Evolutionary conservation across 1,284 basidiomycete species (phyloP), one percentile per base, ranked within the genome.

Genomic region (Ustilago tritici): DNA sequence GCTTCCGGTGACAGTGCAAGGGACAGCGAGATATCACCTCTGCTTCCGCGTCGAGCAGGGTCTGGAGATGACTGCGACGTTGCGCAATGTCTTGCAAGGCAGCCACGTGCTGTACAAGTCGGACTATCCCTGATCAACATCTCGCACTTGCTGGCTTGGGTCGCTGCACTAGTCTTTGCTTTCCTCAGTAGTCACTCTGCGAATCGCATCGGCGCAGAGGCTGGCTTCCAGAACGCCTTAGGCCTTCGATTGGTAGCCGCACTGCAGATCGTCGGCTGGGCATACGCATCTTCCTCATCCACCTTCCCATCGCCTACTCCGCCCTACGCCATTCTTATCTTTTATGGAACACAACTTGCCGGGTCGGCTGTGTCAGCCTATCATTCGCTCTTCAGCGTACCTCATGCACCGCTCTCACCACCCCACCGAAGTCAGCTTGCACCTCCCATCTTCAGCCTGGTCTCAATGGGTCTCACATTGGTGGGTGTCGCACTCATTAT

Each of bases 251-350:
- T 67, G 4, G 61, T 57, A 2, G 66, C 71, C 6, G 59, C 59
- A 1, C 15, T 65, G 23, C 66, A 68, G 19, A 28, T 52, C 8
- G 36, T 43, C 6, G 65, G 54, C 36, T 74, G 71, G 71, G 41
- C 62, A 5, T 74, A 52, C 31, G 71, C 66, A 8, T 47, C 56
- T 4, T 4, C 56, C 3, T 52, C 38, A 4, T 52, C 65, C 8
- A 35, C 3, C 53, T 60, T 60, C 46, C 61, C 70, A 0, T 68
- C 64, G 9, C 70, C 70, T 0, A 73, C 70, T 3, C 70, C 70
- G 34, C 65, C 65, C 3, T 73, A 73, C 41, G 31, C 55, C 3
- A 47, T 73, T 4, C 61, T 73, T 7, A 35, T 38, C 19, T 68
- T 73, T 50, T 73, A 73, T 36, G 34, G 23, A 2, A 17, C 64